Percentiles rank a stretch among this genome's conserved stretches.
Conservation (phyloP, 2,329 filamentous ascomycete genomes). For the Colletotrichum sp. region DNA sequence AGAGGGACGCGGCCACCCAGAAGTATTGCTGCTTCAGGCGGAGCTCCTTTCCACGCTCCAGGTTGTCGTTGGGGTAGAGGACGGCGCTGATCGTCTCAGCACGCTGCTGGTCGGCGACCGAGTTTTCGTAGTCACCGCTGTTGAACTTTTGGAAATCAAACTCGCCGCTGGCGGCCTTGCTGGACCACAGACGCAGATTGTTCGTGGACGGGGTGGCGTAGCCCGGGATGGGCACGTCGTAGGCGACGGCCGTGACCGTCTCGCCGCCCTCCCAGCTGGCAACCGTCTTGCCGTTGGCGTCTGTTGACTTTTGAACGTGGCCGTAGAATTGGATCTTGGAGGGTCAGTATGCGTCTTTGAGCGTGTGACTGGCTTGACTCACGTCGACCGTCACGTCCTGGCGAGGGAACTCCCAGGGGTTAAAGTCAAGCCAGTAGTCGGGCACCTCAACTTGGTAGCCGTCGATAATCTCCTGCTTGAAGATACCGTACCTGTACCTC, state of each 20-base stretch:
- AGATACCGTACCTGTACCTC: constrained; percentile 95
- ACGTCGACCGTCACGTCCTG: constrained; percentile 93
- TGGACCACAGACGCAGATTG: constrained; percentile 96
- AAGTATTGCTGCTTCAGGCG: constrained; percentile 99
- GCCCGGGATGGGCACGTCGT: constrained; percentile 90
- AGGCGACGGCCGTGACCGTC: constrained; percentile 88
- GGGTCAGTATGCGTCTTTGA: background rate
- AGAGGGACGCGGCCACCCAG: constrained; percentile 96
- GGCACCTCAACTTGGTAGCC: constrained; percentile 98
- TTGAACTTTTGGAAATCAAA: constrained; percentile 99
- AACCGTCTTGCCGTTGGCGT: constrained; percentile 77
- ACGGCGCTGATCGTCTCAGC: constrained; percentile 99
- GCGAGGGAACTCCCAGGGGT: constrained; percentile 97
- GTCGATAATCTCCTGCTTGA: constrained; percentile 99
- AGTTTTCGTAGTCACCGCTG: constrained; percentile 95
- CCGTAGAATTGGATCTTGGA: constrained; percentile 88
- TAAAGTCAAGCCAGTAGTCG: constrained; percentile 99
- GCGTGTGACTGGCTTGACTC: constrained; percentile 32
- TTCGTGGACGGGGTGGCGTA: constrained; percentile 91
- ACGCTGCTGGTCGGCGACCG: constrained; percentile 95
- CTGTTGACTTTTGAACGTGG: constrained; percentile 74
- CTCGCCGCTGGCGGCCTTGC: constrained; percentile 94
- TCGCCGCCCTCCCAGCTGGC: constrained; percentile 92
- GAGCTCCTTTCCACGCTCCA: constrained; percentile 95
- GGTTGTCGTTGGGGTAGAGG: constrained; percentile 95